phyloP scores from a whole-genome alignment of 257 asterid genomes.

The Nicotiana benthamiana region DNA sequence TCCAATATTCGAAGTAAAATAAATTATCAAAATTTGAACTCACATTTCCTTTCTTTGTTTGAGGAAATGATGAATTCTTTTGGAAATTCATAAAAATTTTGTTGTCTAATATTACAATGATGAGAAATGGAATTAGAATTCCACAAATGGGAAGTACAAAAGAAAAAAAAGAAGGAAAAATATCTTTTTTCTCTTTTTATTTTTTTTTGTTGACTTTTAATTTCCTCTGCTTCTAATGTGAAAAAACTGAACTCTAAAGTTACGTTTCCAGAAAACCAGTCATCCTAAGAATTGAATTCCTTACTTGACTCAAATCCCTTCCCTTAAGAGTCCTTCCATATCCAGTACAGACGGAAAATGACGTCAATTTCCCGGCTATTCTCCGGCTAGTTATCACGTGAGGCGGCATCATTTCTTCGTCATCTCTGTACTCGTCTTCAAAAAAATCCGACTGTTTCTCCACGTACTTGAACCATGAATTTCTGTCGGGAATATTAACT shows the following conservation, averaged over 20 bases:
- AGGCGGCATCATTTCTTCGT: conserved; percentile 69
- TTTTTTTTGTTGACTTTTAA: background rate
- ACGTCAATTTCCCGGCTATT: conserved; percentile 56
- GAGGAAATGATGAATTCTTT: conserved; percentile 13
- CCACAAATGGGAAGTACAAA: conserved; percentile 7
- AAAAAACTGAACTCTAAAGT: background rate
- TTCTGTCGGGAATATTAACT: background rate
- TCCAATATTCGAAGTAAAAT: background rate
- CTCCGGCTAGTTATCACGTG: conserved; percentile 61
- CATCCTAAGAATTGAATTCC: conserved; percentile 65
- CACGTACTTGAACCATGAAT: background rate
- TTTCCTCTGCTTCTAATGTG: background rate
- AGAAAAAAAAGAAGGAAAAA: background rate
- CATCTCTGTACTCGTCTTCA: background rate
- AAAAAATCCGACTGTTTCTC: background rate
- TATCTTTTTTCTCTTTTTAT: background rate
- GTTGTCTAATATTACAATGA: conserved; percentile 10
- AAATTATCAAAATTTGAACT: background rate
- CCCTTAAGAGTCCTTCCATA: conserved; percentile 73
- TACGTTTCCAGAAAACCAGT: conserved; percentile 77
- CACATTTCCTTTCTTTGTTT: background rate
- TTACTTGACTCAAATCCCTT: conserved; percentile 59
- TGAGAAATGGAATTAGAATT: background rate
- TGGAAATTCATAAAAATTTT: background rate
- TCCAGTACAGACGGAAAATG: conserved; percentile 69